These are phyloP conservation scores for Syzygium syzygioides DNA, from an alignment of 441 rosid genomes.

Conservation along the genomic window DNA sequence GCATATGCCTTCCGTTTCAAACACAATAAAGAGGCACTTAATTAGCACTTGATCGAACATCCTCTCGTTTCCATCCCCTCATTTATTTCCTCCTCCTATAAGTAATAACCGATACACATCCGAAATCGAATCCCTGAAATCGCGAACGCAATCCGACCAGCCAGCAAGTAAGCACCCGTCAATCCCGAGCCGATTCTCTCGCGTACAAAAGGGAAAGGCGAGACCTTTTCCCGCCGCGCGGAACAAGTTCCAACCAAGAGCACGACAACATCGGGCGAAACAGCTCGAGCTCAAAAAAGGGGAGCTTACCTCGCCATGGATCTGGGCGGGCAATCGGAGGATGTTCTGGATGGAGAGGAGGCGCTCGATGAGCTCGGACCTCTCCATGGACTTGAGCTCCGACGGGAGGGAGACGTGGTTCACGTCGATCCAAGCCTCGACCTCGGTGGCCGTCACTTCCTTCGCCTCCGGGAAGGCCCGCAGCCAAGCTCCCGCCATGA, in stretches of 20 bases:
- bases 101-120: neutral
- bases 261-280: neutral
- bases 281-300: neutral
- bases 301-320: slow-evolving; percentile 19
- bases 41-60: neutral
- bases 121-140: neutral
- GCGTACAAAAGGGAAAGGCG: neutral
- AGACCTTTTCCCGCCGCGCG: neutral
- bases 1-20: neutral
- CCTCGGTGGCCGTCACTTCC: slow-evolving; percentile 49
- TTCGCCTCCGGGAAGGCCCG: slow-evolving; percentile 71
- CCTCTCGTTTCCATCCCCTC: neutral
- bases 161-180: neutral
- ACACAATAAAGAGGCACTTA: neutral
- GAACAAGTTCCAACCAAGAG: neutral
- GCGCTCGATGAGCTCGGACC: slow-evolving; percentile 66
- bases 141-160: neutral
- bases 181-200: neutral
- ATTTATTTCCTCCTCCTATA: neutral
- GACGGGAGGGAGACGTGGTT: slow-evolving; percentile 54
- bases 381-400: slow-evolving; percentile 80
- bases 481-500: slow-evolving; percentile 82
- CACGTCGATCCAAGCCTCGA: slow-evolving; percentile 75
- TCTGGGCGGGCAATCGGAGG: slow-evolving; percentile 43
- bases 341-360: slow-evolving; percentile 76